Conservation (phyloP, 192 early-diverging fungal species). For the Oehlia diaphana region DNA sequence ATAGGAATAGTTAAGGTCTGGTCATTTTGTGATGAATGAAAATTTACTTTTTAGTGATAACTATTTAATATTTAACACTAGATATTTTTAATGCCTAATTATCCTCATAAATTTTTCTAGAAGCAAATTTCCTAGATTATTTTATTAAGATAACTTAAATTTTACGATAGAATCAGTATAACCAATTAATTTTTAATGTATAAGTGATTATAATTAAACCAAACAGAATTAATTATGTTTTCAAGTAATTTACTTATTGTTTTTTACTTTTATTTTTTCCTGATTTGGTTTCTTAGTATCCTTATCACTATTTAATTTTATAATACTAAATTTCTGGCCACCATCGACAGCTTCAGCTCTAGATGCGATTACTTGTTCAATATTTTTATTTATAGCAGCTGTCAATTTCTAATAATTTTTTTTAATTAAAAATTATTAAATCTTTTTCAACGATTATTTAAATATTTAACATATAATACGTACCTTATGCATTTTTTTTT, state of each 20-base stretch:
- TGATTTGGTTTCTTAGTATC: not conserved
- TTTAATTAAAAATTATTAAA: not conserved
- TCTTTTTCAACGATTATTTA: not conserved
- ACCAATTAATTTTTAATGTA: too few species aligned
- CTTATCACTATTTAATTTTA: not conserved
- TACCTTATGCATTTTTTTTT: conserved; percentile 8
- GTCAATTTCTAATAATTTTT: conserved; percentile 9
- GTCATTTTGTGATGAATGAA: conserved; percentile 26
- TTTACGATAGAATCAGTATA: too few species aligned
- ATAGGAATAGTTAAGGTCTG: conserved; percentile 23
- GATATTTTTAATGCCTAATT: too few species aligned
- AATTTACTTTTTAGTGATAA: not conserved
- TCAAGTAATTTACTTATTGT: not conserved
- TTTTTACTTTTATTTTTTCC: not conserved
- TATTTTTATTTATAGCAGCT: conserved; percentile 18
- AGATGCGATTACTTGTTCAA: conserved; percentile 26
- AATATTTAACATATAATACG: not conserved
- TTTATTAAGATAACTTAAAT: too few species aligned
- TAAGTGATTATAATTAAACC: too few species aligned
- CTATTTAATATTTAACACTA: not conserved
- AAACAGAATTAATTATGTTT: too few species aligned
- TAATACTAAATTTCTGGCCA: conserved; percentile 12
- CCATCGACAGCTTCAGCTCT: conserved; percentile 10
- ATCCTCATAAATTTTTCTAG: too few species aligned
- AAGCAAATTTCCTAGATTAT: too few species aligned